Evolutionary conservation across 2,329 filamentous ascomycete species (phyloP), one percentile per base, ranked within the genome.

Genomic region (Neonectria magnoliae): DNA sequence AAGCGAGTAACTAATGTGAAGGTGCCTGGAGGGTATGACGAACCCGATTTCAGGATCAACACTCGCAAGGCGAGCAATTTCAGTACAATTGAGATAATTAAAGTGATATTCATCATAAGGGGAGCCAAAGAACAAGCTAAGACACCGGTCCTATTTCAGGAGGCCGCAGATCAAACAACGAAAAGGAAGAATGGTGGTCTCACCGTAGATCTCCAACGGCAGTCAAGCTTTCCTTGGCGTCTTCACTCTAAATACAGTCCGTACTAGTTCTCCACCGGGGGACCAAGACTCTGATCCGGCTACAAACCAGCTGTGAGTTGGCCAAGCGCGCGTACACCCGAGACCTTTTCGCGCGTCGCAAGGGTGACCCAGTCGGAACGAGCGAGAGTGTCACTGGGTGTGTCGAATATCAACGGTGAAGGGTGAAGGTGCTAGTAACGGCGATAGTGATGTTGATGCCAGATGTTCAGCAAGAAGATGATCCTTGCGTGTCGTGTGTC

Each of bases 381-480:
- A 20, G 13, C 48, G 9, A n/a, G 27, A 20, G n/a, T n/a, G 48
- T 18, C 47, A 50, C 47, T 50, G n/a, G 5, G 47, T 10, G 25
- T 3, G 14, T 7, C n/a, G 16, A 6, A 11, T 29, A 11, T 29
- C 25, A 48, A 11, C 22, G 2, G 20, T 4, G 44, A 10, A 36
- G 16, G 33, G 13, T 36, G 13, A 38, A 13, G 13, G 33, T 36
- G 33, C 14, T n/a, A 8, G n/a, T 38, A 6, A n/a, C 16, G 36
- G 3, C n/a, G 33, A n/a, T 38, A 6, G 36, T 38, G n/a, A 29
- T 29, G 11, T 18, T 20, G 27, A 20, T 48, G 48, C 31, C 31
- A n/a, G 51, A 10, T 42, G 29, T 14, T 47, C 54, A 47, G 16
- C 41, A 54, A 48, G 31, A 57, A 41, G 31, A 57, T 44, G 31